phyloP scores from a whole-genome alignment of 257 asterid species.

The Hygrophila difformis region DNA sequence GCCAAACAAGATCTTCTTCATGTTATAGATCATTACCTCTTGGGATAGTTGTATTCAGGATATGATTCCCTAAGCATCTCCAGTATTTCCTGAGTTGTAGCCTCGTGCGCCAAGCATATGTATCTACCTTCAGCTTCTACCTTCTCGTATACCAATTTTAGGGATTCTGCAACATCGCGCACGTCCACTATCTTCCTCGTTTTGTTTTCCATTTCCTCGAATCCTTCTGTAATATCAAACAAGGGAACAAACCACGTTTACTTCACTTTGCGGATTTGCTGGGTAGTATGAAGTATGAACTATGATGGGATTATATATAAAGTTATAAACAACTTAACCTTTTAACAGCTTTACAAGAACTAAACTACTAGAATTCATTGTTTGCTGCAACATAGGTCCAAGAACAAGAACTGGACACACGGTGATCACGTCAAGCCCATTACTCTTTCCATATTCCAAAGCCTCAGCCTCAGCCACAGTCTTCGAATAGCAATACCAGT shows the following conservation, averaged over 20 bases:
- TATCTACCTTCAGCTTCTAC: constrained; percentile 68
- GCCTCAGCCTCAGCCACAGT: constrained; percentile 70
- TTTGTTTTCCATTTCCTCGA: constrained; percentile 35
- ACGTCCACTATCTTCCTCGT: constrained; percentile 40
- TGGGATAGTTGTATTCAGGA: constrained; percentile 58
- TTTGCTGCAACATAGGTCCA: constrained; percentile 67
- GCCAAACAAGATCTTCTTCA: too few species aligned
- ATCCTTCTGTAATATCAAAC: constrained; percentile 37
- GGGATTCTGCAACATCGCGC: constrained; percentile 57
- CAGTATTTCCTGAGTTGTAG: constrained; percentile 31
- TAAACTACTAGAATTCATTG: constrained; percentile 53
- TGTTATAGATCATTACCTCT: constrained; percentile 30
- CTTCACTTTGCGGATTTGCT: too few species aligned
- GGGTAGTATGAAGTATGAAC: too few species aligned
- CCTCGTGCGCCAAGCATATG: constrained; percentile 38
- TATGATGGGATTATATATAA: too few species aligned
- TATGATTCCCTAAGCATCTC: constrained; percentile 34
- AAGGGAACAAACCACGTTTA: background rate
- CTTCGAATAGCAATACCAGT: constrained; percentile 74
- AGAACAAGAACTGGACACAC: constrained; percentile 46
- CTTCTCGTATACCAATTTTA: constrained; percentile 46
- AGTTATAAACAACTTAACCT: too few species aligned
- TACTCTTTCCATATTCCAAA: constrained; percentile 45
- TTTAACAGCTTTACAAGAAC: constrained; percentile 47
- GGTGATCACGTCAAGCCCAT: constrained; percentile 50